Evolutionary conservation across 2,329 filamentous ascomycete genomes (phyloP).

Genomic region (Monosporascus sp.): DNA sequence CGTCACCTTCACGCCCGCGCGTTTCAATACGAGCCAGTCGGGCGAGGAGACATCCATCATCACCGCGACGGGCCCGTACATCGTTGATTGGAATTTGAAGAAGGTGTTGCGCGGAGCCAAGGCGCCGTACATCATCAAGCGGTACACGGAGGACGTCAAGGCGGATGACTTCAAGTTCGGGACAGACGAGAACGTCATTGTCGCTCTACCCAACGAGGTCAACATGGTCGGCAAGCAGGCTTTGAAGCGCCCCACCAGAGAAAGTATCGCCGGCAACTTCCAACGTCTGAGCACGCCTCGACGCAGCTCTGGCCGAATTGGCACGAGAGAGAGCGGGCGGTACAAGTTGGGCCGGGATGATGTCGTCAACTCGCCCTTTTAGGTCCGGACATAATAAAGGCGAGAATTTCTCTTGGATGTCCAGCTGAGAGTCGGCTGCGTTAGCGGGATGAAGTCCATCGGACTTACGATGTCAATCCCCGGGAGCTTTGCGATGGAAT

Average conservation of each 20-base stretch:
- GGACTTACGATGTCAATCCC: too few species aligned
- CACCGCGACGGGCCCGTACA: slow-evolving; percentile 92
- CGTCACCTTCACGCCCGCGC: slow-evolving; percentile 82
- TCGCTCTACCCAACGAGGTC: slow-evolving; percentile 93
- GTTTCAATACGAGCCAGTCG: slow-evolving; percentile 86
- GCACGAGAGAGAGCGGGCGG: slow-evolving; percentile 49
- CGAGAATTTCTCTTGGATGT: background rate
- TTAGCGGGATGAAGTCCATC: too few species aligned
- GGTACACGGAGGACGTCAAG: slow-evolving; percentile 91
- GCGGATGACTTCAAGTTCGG: slow-evolving; percentile 98
- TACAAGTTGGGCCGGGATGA: slow-evolving; percentile 77
- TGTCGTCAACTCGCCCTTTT: slow-evolving; percentile 70
- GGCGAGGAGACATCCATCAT: slow-evolving; percentile 88
- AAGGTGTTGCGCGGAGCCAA: slow-evolving; percentile 77
- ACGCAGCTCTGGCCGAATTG: slow-evolving; percentile 46
- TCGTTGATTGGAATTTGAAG: slow-evolving; percentile 93
- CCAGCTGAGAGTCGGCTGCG: background rate
- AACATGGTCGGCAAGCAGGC: slow-evolving; percentile 91
- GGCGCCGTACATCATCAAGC: slow-evolving; percentile 93
- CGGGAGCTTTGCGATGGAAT: too few species aligned
- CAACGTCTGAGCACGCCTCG: slow-evolving; percentile 43
- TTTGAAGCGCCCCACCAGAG: slow-evolving; percentile 81
- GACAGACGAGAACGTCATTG: slow-evolving; percentile 95
- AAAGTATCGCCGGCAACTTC: slow-evolving; percentile 75
- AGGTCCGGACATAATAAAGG: slow-evolving; percentile 8